phyloP scores from a whole-genome alignment of 805 yeast genomes.

The Zygosaccharomyces pseudorouxii region DNA sequence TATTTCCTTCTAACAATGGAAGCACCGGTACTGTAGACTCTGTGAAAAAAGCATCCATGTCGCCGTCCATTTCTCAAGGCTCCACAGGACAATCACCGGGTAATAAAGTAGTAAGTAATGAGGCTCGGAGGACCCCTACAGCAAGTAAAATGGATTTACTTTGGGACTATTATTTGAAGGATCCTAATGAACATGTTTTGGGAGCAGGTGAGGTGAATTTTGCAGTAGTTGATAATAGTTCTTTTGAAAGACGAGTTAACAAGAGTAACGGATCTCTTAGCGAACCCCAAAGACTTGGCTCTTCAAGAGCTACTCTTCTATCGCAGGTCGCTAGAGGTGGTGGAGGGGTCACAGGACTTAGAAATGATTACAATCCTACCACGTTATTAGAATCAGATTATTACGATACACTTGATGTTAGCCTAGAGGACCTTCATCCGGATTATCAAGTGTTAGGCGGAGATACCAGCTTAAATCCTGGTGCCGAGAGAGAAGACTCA shows the following conservation, averaged over 20 bases:
- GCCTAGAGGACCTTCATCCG: slow-evolving; percentile 16
- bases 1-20: background rate
- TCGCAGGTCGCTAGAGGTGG: slow-evolving; percentile 45
- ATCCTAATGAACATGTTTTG: slow-evolving; percentile 56
- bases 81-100: slow-evolving; percentile 3
- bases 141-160: slow-evolving; percentile 51
- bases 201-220: slow-evolving; percentile 53
- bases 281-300: slow-evolving; percentile 37
- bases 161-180: slow-evolving; percentile 52
- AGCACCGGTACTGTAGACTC: slow-evolving; percentile 2
- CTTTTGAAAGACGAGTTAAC: slow-evolving; percentile 43
- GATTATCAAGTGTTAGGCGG: slow-evolving; percentile 22
- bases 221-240: slow-evolving; percentile 41
- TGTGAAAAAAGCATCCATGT: background rate
- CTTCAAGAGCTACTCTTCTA: slow-evolving; percentile 37
- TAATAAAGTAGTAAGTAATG: background rate
- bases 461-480: slow-evolving; percentile 1
- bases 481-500: background rate
- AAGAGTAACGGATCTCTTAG: slow-evolving; percentile 52
- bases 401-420: slow-evolving; percentile 25
- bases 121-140: slow-evolving; percentile 37
- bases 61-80: slow-evolving; percentile 6
- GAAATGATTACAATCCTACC: slow-evolving; percentile 30
- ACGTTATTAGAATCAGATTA: slow-evolving; percentile 31
- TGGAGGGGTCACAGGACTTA: slow-evolving; percentile 40